phyloP scores from a whole-genome alignment of 345 rosid species.

The Gossypium bickii region DNA sequence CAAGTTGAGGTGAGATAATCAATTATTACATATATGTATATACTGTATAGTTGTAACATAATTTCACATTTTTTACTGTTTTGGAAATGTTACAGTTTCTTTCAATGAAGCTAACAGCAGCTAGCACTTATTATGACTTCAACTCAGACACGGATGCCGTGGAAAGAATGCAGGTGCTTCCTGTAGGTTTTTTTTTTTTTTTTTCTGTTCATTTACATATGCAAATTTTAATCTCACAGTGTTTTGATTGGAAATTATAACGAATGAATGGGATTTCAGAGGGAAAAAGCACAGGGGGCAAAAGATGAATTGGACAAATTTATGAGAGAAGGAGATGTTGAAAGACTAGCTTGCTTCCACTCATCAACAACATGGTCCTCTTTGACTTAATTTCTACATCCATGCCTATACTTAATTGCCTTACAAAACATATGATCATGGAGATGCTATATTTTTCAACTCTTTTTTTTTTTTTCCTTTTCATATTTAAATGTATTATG shows the following conservation, averaged over 20 bases:
- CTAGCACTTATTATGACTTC: conserved; percentile 69
- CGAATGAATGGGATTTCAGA: conserved; percentile 28
- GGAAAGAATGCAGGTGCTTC: conserved; percentile 29
- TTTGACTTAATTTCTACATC: neutral
- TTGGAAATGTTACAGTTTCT: conserved; percentile 52
- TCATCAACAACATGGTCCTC: conserved; percentile 31
- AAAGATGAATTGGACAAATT: conserved; percentile 46
- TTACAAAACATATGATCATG: conserved; percentile 1
- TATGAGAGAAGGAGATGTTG: conserved; percentile 41
- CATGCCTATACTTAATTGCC: neutral
- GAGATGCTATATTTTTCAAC: conserved; percentile 16
- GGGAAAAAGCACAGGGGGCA: conserved; percentile 57
- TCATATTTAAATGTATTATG: neutral
- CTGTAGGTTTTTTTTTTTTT: neutral
- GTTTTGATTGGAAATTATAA: neutral
- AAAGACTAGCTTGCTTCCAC: conserved; percentile 40
- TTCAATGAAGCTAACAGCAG: conserved; percentile 80
- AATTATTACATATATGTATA: neutral
- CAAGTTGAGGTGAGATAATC: conserved; percentile 67
- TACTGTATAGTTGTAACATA: neutral
- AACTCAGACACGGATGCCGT: conserved; percentile 60
- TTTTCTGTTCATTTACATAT: neutral
- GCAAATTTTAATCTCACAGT: neutral
- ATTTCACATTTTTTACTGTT: neutral
- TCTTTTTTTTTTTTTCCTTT: neutral